Conservation (phyloP, 371 early-diverging fungal genomes). For the Vairimorpha necatrix region DNA sequence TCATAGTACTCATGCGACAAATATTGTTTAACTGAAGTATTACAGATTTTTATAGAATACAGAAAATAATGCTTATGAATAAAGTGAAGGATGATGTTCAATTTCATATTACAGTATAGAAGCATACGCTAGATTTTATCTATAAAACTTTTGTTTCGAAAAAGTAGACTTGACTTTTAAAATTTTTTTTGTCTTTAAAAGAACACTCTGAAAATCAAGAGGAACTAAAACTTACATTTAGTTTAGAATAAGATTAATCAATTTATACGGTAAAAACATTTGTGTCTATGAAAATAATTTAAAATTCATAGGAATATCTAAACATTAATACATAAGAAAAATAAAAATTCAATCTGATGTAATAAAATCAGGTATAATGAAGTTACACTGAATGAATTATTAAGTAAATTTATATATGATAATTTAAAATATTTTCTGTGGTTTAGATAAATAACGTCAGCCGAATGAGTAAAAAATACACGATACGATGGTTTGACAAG, state of each 20-base stretch:
- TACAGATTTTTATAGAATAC: neutral
- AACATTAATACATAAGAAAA: constrained; percentile 85
- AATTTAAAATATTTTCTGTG: constrained; percentile 92
- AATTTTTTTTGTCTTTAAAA: too few relatives aligned
- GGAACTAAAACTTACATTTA: too few relatives aligned
- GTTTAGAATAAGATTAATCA: too few relatives aligned
- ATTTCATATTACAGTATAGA: too few relatives aligned
- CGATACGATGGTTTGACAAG: constrained; percentile 81
- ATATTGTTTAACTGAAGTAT: neutral
- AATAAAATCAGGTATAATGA: constrained; percentile 86
- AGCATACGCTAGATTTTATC: too few relatives aligned
- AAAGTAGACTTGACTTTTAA: too few relatives aligned
- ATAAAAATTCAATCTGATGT: constrained; percentile 84
- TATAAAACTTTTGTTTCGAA: too few relatives aligned
- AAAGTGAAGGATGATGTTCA: neutral
- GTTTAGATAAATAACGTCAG: too few relatives aligned
- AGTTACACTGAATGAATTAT: constrained; percentile 76
- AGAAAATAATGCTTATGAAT: neutral
- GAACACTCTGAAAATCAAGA: too few relatives aligned
- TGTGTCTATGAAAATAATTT: constrained; percentile 68
- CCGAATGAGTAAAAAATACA: constrained; percentile 95
- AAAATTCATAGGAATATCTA: constrained; percentile 78
- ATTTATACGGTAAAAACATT: too few relatives aligned
- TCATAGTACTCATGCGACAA: neutral
- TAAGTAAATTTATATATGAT: constrained; percentile 90